Evolutionary conservation across 345 rosid genomes (phyloP), one percentile per base, ranked within the genome.

Genomic region (Pistacia atlantica): DNA sequence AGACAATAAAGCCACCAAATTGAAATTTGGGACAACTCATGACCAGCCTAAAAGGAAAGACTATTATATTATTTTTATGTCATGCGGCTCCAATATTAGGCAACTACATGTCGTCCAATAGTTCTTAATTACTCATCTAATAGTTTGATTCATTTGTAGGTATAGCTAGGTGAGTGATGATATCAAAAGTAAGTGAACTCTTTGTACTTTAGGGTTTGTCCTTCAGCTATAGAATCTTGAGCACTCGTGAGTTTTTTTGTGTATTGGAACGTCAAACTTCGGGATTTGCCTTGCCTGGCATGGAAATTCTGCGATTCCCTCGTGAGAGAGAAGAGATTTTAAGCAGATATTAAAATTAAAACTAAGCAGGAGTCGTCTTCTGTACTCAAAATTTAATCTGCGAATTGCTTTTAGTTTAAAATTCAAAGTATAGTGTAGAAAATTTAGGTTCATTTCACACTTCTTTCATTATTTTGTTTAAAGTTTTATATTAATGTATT

Each of bases 1-100:
- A 76, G 90, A 90, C 92, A 90, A 74, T 52, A 78, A 78, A 84
- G 88, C 87, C 87, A 87, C 85, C 85, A 79, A 73, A 57, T 81
- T 72, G 73, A 80, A 80, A 79, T 61, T 78, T 74, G 85, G 78
- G 79, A 81, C 86, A 79, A 80, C 83, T 79, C 79, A 76, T 81
- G 85, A 79, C 73, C 84, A 77, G 73, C 77, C 85, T 25, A 84
- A 84, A 84, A 85, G 80, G 76, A 70, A 45, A 67, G 73, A 42
- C 46, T 7, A 42, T 7, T 42, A 78, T 81, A 67, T 74, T 75
- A 79, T 81, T 82, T 64, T 79, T 56, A 31, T 83, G 82, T 79
- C 86, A 78, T 83, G 82, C 87, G 85, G 72, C 71, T 80, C 75
- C 69, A 80, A 67, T 81, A 69, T 76, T 70, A 17, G 67, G 64